phyloP scores from a whole-genome alignment of 2,329 filamentous ascomycete genomes.

The Colletotrichum orchidophilum region DNA sequence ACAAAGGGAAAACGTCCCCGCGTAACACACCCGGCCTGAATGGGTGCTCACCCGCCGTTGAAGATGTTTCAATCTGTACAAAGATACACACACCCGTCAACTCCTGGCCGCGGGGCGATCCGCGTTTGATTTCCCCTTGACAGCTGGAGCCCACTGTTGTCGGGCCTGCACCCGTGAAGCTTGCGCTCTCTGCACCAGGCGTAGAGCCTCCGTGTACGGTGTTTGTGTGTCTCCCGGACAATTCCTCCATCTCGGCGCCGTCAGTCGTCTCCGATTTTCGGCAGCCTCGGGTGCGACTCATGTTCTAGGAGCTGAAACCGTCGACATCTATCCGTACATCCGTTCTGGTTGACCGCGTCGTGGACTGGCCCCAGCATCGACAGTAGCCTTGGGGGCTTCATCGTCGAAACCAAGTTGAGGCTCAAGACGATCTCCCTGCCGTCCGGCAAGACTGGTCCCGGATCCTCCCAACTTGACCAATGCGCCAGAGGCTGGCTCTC shows the following conservation, averaged over 20 bases:
- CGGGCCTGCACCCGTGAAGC: neutral
- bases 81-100: conserved; percentile 13
- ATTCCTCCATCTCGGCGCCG: neutral
- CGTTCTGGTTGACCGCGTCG: neutral
- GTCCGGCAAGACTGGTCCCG: conserved; percentile 19
- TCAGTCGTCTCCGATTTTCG: neutral
- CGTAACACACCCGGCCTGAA: conserved; percentile 25
- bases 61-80: conserved; percentile 25
- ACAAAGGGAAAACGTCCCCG: conserved; percentile 7
- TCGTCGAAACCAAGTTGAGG: conserved; percentile 15
- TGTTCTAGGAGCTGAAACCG: neutral
- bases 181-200: no score
- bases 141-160: conserved; percentile 11
- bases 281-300: neutral
- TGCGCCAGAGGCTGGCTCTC: conserved; percentile 8
- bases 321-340: neutral
- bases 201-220: neutral
- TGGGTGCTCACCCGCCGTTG: conserved; percentile 12
- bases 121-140: conserved; percentile 27
- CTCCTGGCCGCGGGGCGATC: conserved; percentile 7
- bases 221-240: neutral
- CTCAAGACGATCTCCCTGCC: conserved; percentile 26
- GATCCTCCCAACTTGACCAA: conserved; percentile 27
- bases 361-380: neutral
- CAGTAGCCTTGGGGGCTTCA: neutral